These are phyloP conservation scores for Phaeodactylum tricornutum DNA, from an alignment of 108 stramenopile genomes.

Conservation along the genomic window DNA sequence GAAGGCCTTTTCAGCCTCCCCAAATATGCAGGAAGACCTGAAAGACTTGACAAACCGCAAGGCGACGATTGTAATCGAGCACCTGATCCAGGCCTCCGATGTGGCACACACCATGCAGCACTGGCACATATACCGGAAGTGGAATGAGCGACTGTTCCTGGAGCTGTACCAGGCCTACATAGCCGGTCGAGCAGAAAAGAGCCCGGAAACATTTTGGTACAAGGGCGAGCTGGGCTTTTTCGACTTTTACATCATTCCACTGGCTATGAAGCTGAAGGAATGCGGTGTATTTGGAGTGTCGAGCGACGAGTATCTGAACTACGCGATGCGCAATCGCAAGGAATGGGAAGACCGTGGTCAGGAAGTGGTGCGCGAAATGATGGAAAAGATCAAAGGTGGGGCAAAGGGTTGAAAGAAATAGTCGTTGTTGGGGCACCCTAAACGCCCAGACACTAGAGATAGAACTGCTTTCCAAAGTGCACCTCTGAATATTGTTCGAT, in stretches of 20 bases:
- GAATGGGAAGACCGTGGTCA: conserved; percentile 34
- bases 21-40: neutral
- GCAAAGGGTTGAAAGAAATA: no score
- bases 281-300: conserved; percentile 40
- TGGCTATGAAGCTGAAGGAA: conserved; percentile 38
- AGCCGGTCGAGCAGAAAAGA: conserved; percentile 17
- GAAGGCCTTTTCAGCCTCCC: conserved; percentile 12
- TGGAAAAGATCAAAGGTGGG: no score
- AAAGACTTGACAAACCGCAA: conserved; percentile 13
- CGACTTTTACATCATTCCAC: conserved; percentile 42
- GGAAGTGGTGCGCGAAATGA: conserved; percentile 12
- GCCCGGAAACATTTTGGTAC: conserved; percentile 39
- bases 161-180: conserved; percentile 29
- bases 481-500: no score
- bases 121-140: conserved; percentile 13
- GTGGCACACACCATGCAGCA: conserved; percentile 43
- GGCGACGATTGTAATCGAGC: conserved; percentile 32
- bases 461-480: no score
- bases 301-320: conserved; percentile 32
- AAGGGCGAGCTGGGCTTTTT: conserved; percentile 44
- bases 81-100: conserved; percentile 36
- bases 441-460: no score
- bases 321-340: conserved; percentile 28
- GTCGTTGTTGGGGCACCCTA: no score
- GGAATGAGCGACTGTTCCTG: conserved; percentile 34